These are phyloP conservation scores for Paragyromitra xinjiangensis DNA, from an alignment of 495 filamentous ascomycete species.

Conservation along the genomic window DNA sequence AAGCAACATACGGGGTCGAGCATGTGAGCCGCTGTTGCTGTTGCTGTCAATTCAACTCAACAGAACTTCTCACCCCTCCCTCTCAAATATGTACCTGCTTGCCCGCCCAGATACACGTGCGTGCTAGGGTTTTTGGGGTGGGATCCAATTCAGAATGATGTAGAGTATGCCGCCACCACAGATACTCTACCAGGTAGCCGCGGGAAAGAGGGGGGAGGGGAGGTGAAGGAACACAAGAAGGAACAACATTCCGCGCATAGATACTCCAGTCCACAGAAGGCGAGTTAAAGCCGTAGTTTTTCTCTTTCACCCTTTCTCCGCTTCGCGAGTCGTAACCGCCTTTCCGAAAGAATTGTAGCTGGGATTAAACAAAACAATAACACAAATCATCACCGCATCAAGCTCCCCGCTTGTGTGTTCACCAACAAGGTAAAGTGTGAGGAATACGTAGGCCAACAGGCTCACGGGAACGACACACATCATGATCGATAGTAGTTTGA, in stretches of 20 bases:
- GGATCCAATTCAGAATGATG: conserved; percentile 1
- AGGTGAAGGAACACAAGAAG: conserved; percentile 4
- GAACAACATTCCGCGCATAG: conserved; percentile 35
- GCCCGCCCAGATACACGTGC: conserved; percentile 11
- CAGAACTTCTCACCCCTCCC: background rate
- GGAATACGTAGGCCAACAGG: background rate
- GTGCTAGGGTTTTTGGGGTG: conserved; percentile 6
- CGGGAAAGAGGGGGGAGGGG: background rate
- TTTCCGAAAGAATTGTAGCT: conserved; percentile 6
- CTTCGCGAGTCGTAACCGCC: conserved; percentile 32
- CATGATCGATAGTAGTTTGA: conserved; percentile 24
- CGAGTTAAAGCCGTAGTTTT: conserved; percentile 28
- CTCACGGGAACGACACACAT: conserved; percentile 19
- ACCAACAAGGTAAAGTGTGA: conserved; percentile 18
- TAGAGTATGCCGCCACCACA: conserved; percentile 17
- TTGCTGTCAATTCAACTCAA: conserved; percentile 2
- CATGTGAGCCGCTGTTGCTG: conserved; percentile 23
- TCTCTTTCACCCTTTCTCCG: conserved; percentile 13
- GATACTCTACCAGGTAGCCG: conserved; percentile 23
- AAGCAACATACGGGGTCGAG: conserved; percentile 9
- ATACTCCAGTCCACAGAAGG: conserved; percentile 12
- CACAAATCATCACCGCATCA: conserved; percentile 4
- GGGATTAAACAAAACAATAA: conserved; percentile 32
- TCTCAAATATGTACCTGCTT: conserved; percentile 28
- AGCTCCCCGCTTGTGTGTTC: conserved; percentile 11